These are phyloP conservation scores for Casuarina glauca DNA, from an alignment of 306 rosid species.

Conservation along the genomic window DNA sequence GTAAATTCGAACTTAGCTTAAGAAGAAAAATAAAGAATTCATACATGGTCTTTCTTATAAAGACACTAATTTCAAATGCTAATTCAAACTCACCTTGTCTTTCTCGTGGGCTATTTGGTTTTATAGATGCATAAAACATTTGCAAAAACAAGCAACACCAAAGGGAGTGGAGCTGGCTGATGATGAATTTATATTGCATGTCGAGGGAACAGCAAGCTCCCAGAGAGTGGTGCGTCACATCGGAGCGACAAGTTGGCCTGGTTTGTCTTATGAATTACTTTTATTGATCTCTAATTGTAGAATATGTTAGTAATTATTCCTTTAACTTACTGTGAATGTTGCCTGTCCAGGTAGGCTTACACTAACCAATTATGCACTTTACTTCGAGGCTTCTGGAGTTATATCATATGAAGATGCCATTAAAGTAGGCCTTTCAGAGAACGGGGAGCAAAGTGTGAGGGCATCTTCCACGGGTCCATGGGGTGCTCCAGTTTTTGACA, in stretches of 20 bases:
- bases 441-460: constrained; percentile 54
- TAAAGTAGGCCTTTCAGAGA: constrained; percentile 67
- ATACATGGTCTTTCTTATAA: not conserved
- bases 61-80: not conserved
- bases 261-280: constrained; percentile 34
- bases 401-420: constrained; percentile 73
- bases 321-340: constrained; percentile 9
- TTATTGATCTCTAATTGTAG: not conserved
- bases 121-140: constrained; percentile 56
- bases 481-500: constrained; percentile 96
- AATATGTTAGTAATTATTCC: not conserved
- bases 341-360: constrained; percentile 81
- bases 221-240: constrained; percentile 92
- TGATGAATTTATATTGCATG: constrained; percentile 79
- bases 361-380: constrained; percentile 78
- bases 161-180: constrained; percentile 73
- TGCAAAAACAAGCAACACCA: constrained; percentile 69
- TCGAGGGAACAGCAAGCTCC: constrained; percentile 85
- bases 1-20: not conserved
- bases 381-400: constrained; percentile 88
- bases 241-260: constrained; percentile 89
- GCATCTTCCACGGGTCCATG: constrained; percentile 87
- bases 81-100: not conserved
- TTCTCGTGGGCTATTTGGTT: constrained; percentile 10
- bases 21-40: not conserved